phyloP scores from a whole-genome alignment of 148 eudicot genomes.

The Spergularia bocconei region DNA sequence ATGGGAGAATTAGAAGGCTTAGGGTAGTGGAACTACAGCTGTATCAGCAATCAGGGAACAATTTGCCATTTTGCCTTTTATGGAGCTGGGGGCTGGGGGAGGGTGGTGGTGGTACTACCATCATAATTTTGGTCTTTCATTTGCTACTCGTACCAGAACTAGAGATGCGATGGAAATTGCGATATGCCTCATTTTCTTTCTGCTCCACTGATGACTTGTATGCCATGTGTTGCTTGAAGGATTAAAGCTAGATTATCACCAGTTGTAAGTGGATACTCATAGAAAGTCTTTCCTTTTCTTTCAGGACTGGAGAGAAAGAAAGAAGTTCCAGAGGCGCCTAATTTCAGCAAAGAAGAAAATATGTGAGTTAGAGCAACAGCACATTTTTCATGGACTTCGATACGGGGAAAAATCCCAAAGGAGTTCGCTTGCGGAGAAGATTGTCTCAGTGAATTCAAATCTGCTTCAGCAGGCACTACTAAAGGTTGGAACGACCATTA shows the following conservation, averaged over 20 bases:
- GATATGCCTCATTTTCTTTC: background rate
- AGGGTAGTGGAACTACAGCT: no score
- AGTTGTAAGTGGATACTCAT: background rate
- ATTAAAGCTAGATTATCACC: background rate
- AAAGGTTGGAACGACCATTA: conserved; percentile 35
- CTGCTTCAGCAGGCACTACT: conserved; percentile 72
- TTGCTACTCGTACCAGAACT: no score
- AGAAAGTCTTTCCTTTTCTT: background rate
- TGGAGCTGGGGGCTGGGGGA: no score
- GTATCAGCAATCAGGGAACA: no score
- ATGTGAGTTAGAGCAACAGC: conserved; percentile 77
- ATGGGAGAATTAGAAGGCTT: no score
- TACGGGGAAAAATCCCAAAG: conserved; percentile 62
- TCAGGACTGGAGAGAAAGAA: conserved; percentile 96
- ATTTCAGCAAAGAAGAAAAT: conserved; percentile 94
- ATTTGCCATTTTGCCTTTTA: no score
- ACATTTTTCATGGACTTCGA: conserved; percentile 80
- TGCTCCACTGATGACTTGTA: background rate
- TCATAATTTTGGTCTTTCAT: no score
- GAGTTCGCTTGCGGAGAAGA: conserved; percentile 69
- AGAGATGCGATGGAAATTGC: no score
- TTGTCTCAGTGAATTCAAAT: conserved; percentile 57
- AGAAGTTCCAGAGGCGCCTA: conserved; percentile 68
- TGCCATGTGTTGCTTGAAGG: background rate
- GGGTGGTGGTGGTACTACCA: no score